These are phyloP conservation scores for Bipolaris zeicola DNA, from an alignment of 2,329 filamentous ascomycete genomes.

Conservation along the genomic window DNA sequence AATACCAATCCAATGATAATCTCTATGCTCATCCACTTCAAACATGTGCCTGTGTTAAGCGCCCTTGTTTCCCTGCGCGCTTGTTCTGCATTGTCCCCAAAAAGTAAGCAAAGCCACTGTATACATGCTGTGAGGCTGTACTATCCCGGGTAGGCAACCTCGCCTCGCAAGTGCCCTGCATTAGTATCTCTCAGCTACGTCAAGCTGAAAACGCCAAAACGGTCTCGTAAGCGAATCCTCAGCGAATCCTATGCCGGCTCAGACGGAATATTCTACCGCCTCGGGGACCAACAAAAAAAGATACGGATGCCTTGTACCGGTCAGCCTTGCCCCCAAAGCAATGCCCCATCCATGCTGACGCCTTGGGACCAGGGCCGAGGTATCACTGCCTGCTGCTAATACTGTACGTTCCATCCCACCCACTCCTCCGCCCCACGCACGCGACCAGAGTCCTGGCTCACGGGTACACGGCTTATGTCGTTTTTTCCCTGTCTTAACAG, in stretches of 20 bases:
- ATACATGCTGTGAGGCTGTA: not conserved
- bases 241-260: not conserved
- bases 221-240: not conserved
- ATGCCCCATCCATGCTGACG: not conserved
- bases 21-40: not conserved
- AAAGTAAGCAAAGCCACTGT: not conserved
- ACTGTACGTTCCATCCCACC: not conserved
- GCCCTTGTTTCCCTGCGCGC: not conserved
- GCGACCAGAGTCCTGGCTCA: not conserved
- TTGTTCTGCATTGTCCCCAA: not conserved
- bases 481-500: not conserved
- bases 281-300: not conserved
- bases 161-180: conserved; percentile 4
- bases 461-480: not conserved
- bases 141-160: not conserved
- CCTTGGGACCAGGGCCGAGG: not conserved
- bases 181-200: conserved; percentile 8
- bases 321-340: not conserved
- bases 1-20: conserved; percentile 1
- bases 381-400: not conserved
- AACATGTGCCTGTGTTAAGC: not conserved
- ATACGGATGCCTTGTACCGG: not conserved
- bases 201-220: not conserved
- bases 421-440: not conserved
- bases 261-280: not conserved